A percentile compares a stretch with the other conserved stretches of the same genome.
Conservation (phyloP, 495 filamentous ascomycete species). For the Neurospora hispaniola region DNA sequence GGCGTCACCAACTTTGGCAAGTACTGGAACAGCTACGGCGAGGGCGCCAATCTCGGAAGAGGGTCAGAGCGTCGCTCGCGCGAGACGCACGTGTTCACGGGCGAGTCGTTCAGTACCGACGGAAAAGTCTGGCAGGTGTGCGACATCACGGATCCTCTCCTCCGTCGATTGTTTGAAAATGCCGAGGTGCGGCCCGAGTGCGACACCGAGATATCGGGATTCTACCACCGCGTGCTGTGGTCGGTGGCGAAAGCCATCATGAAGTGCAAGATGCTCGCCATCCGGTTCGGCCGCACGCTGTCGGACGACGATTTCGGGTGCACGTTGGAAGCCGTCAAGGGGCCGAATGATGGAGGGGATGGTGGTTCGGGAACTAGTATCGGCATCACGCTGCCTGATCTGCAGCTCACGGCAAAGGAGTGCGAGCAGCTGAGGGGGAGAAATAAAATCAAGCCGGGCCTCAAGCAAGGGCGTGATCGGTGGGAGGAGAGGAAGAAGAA, state of each 20-base stretch:
- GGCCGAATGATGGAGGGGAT: slow-evolving; percentile 22
- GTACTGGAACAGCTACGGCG: slow-evolving; percentile 24
- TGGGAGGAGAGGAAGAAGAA: slow-evolving; percentile 16
- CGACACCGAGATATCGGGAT: slow-evolving; percentile 59
- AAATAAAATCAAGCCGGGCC: slow-evolving; percentile 17
- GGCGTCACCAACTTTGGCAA: slow-evolving; percentile 24
- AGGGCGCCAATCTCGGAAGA: slow-evolving; percentile 6
- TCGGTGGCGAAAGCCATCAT: slow-evolving; percentile 76
- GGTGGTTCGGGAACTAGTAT: slow-evolving; percentile 30
- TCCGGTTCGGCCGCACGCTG: slow-evolving; percentile 32
- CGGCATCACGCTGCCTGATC: slow-evolving; percentile 40
- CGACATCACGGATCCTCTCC: slow-evolving; percentile 74
- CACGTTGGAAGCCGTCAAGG: slow-evolving; percentile 29
- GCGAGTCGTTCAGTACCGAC: slow-evolving; percentile 52
- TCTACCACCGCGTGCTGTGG: slow-evolving; percentile 68
- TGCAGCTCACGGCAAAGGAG: slow-evolving; percentile 39
- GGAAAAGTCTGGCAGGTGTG: slow-evolving; percentile 89
- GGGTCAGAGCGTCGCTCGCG: slow-evolving; percentile 20
- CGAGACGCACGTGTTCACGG: slow-evolving; percentile 71
- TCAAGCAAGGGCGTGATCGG: slow-evolving; percentile 10
- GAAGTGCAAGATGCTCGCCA: slow-evolving; percentile 62
- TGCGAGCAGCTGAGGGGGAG: slow-evolving; percentile 19
- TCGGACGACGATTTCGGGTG: slow-evolving; percentile 41
- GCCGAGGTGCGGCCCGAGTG: slow-evolving; percentile 36
- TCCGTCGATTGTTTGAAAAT: slow-evolving; percentile 42